Evolutionary conservation across 73 alveolate species (phyloP).

Genomic region (Uronychia setigera): DNA sequence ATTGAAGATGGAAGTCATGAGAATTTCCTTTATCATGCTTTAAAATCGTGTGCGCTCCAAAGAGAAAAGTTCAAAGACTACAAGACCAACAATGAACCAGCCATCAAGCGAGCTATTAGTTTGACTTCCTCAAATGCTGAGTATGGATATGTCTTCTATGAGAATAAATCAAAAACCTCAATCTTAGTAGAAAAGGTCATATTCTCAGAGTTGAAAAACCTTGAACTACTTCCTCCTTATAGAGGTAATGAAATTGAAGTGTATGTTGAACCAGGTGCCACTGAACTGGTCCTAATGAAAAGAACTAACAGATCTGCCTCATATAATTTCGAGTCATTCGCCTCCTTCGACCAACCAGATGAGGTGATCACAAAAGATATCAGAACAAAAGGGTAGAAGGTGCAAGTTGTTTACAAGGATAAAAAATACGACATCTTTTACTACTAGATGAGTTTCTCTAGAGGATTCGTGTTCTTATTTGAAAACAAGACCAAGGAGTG

Average conservation of each 20-base stretch:
- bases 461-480: conserved; percentile 31
- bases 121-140: conserved; percentile 39
- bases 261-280: neutral
- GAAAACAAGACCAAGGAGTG: conserved; percentile 21
- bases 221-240: conserved; percentile 32
- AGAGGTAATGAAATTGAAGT: conserved; percentile 29
- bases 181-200: conserved; percentile 4
- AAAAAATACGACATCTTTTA: conserved; percentile 30
- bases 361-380: conserved; percentile 11
- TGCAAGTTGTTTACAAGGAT: conserved; percentile 24
- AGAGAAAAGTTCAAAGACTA: conserved; percentile 1
- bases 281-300: neutral
- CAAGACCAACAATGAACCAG: conserved; percentile 33
- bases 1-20: neutral
- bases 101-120: conserved; percentile 27
- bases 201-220: conserved; percentile 9
- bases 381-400: conserved; percentile 8
- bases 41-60: neutral
- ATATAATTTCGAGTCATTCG: conserved; percentile 19
- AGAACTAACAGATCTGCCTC: conserved; percentile 33
- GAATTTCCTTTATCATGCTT: conserved; percentile 1
- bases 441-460: conserved; percentile 11
- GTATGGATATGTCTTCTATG: neutral
- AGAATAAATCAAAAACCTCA: neutral
- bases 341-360: conserved; percentile 38